Base-by-base conservation (phyloP, 495 filamentous ascomycete genomes). In the Aspergillus egyptiacus region DNA sequence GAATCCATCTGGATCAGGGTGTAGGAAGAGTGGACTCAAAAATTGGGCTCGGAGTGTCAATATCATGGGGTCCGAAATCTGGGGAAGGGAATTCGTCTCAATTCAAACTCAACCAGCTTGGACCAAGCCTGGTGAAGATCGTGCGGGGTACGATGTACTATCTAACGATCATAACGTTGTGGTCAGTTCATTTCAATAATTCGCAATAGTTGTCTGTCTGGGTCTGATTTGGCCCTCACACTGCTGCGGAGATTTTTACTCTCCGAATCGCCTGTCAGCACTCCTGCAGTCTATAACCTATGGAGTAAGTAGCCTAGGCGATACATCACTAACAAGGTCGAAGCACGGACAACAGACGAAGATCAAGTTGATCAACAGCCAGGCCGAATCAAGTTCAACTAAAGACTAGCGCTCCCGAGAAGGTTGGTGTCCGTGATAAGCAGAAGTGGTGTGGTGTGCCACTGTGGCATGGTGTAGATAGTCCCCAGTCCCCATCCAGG, bases 81-180 rank as follows among this genome's bases (percentile, higher is more conserved):
- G 46, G 46, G 46, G 46, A 48, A 48, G 19, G 2, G 13, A 13
- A 15, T 9, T 10, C 10, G 25, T 27, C 25, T 39, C 36, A 39
- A 34, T 32, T 28, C 24, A 33, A 41, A 46, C 35, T 14, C 32
- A 43, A 46, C 52, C n/a, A n/a, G n/a, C n/a, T n/a, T n/a, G n/a
- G n/a, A n/a, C n/a, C 48, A 50, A 50, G 48, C 30, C 25, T 22
- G 22, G 37, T 25, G 53, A 49, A 47, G 53, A 55, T 55, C 53
- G 53, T 55, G 53, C 53, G 53, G 53, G 53, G 53, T 55, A 55
- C 35, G 15, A 15, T 19, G 2, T 34, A 37, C n/a, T 43, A 9
- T 27, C 14, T 23, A 22, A 46, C 36, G 31, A 14, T 35, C 20
- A 22, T 23, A 22, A 46, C 36, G 31, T 23, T 35, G 31, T 34